Percentiles rank a stretch among this genome's conserved stretches.
Conservation (phyloP, 2,329 filamentous ascomycete genomes). For the Setomelanomma holmii region DNA sequence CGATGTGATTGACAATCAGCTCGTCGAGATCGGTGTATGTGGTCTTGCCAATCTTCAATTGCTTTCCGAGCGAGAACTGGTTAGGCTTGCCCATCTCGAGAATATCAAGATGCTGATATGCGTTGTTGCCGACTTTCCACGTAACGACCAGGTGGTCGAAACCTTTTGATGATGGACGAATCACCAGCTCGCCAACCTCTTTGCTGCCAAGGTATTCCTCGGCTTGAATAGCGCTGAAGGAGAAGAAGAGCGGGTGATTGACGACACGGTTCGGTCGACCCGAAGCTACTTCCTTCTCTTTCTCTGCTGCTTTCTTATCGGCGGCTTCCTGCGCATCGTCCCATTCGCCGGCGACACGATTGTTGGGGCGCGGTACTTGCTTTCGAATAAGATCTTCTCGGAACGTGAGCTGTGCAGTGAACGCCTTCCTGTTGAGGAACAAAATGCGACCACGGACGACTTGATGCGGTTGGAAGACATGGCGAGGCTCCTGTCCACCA, state of each 20-base stretch:
- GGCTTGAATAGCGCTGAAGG: constrained; percentile 90
- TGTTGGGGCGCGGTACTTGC: constrained; percentile 56
- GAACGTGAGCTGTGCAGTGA: constrained; percentile 83
- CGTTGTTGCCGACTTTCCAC: constrained; percentile 94
- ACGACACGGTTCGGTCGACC: constrained; percentile 92
- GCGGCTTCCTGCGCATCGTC: constrained; percentile 80
- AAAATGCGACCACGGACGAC: constrained; percentile 87
- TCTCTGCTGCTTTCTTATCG: constrained; percentile 78
- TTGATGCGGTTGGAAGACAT: constrained; percentile 79
- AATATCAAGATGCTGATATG: constrained; percentile 98
- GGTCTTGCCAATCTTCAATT: constrained; percentile 86
- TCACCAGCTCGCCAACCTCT: constrained; percentile 86
- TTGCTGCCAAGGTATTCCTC: constrained; percentile 92
- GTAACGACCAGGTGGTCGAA: constrained; percentile 95
- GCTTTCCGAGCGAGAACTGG: constrained; percentile 89
- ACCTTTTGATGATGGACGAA: constrained; percentile 93
- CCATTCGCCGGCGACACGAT: constrained; percentile 83
- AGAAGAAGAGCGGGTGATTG: constrained; percentile 95
- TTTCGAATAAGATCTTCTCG: constrained; percentile 80
- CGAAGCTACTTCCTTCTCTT: constrained; percentile 84
- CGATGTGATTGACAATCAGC: constrained; percentile 94
- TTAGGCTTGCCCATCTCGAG: constrained; percentile 96
- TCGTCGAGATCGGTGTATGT: constrained; percentile 97
- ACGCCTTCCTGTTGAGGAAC: constrained; percentile 84
- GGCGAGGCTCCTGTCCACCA: constrained; percentile 55